Percentiles rank a stretch among this genome's conserved stretches.
phyloP scores from a whole-genome alignment of 306 rosid genomes.

The Gleditsia sinensis region DNA sequence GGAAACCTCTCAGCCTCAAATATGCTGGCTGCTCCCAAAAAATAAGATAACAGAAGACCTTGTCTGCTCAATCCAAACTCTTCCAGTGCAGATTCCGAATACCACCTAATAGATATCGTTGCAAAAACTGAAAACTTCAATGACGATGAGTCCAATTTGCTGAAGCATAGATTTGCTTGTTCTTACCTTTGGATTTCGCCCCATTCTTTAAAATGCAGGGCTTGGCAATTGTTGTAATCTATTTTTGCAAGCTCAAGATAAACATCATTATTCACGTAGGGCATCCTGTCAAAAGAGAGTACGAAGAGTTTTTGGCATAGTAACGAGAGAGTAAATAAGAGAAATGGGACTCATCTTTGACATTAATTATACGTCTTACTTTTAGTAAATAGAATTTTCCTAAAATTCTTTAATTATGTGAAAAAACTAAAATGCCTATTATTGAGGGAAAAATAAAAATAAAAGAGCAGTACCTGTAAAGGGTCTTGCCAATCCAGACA shows the following conservation, averaged over 20 bases:
- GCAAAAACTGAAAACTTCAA: neutral
- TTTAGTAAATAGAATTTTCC: too few species aligned
- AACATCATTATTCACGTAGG: constrained; percentile 59
- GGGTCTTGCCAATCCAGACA: constrained; percentile 92
- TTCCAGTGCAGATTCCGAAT: constrained; percentile 50
- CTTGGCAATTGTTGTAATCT: constrained; percentile 81
- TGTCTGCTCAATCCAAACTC: constrained; percentile 61
- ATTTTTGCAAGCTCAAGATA: constrained; percentile 76
- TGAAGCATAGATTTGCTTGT: too few species aligned
- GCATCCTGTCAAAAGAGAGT: constrained; percentile 57
- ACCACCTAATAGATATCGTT: constrained; percentile 60
- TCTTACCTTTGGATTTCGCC: constrained; percentile 58
- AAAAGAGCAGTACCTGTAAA: constrained; percentile 60
- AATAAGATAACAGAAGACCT: constrained; percentile 57
- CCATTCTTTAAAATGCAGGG: constrained; percentile 67
- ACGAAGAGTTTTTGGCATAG: neutral
- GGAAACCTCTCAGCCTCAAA: constrained; percentile 70
- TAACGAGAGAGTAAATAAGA: too few species aligned
- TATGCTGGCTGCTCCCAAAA: constrained; percentile 63
- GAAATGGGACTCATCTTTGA: too few species aligned
- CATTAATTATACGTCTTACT: too few species aligned
- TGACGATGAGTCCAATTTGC: too few species aligned
- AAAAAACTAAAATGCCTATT: too few species aligned
- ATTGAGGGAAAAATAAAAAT: too few species aligned
- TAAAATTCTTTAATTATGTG: too few species aligned